These are phyloP conservation scores for Lotus japonicus DNA, from an alignment of 306 rosid species.

Conservation along the genomic window DNA sequence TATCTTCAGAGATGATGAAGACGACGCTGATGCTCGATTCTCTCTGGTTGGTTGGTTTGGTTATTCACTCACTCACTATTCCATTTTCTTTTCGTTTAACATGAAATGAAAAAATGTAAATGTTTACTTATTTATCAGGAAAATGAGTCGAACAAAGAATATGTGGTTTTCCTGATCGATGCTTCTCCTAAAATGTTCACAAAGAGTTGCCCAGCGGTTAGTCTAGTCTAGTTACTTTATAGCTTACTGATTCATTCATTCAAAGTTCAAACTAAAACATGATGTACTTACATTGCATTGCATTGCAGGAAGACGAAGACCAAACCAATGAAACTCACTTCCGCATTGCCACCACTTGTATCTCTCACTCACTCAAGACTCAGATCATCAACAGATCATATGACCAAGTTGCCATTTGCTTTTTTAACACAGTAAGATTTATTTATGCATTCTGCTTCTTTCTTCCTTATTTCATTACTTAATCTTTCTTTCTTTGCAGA, in stretches of 20 bases:
- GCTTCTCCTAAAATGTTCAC: slow-evolving; percentile 90
- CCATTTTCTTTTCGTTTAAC: not conserved
- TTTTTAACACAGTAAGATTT: slow-evolving; percentile 70
- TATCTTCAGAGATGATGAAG: slow-evolving; percentile 84
- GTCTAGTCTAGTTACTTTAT: too few species aligned
- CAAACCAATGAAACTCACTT: slow-evolving; percentile 73
- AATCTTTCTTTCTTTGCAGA: slow-evolving; percentile 45
- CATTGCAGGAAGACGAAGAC: too few species aligned
- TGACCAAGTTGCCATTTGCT: slow-evolving; percentile 89
- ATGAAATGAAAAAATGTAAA: not conserved
- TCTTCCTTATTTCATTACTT: not conserved
- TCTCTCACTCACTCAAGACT: slow-evolving; percentile 55
- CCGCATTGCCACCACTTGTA: slow-evolving; percentile 61
- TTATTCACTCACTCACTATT: too few species aligned
- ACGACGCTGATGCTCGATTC: slow-evolving; percentile 43
- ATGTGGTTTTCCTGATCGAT: slow-evolving; percentile 70
- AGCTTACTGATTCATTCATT: not conserved
- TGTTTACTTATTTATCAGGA: slow-evolving; percentile 23
- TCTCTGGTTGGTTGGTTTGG: slow-evolving; percentile 23
- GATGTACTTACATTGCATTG: too few species aligned
- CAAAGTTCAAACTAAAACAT: too few species aligned
- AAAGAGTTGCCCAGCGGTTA: slow-evolving; percentile 42
- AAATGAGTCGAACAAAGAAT: slow-evolving; percentile 58
- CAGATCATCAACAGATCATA: slow-evolving; percentile 67
- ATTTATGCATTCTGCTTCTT: not conserved